A percentile compares a stretch with the other conserved stretches of the same genome.
These are phyloP conservation scores for Forsythia suspensa DNA, from an alignment of 257 asterid genomes.

Conservation along the genomic window DNA sequence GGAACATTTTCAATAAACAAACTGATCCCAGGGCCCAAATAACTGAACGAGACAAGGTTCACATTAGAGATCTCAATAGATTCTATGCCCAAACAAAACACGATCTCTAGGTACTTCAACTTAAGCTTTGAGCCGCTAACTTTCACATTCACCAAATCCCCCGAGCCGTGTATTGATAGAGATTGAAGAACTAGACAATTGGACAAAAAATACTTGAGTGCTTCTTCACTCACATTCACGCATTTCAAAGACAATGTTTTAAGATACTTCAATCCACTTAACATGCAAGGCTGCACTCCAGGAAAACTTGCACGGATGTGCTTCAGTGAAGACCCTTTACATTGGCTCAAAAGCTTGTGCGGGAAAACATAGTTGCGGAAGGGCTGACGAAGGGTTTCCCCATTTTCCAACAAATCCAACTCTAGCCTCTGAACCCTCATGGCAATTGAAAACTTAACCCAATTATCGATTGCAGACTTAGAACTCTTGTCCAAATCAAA, in stretches of 20 bases:
- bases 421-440: constrained; percentile 46
- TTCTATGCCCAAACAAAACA: constrained; percentile 21
- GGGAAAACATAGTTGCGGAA: constrained; percentile 45
- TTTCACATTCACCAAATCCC: constrained; percentile 31
- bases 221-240: constrained; percentile 47
- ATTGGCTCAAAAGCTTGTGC: constrained; percentile 27
- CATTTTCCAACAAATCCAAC: constrained; percentile 51
- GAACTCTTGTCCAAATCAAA: constrained; percentile 56
- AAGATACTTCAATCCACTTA: constrained; percentile 36
- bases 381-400: constrained; percentile 43
- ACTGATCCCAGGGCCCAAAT: constrained; percentile 34
- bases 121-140: constrained; percentile 33
- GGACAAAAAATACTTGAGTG: constrained; percentile 32
- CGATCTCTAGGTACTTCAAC: constrained; percentile 43
- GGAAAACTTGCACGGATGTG: constrained; percentile 17
- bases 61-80: constrained; percentile 36
- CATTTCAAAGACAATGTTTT: constrained; percentile 33
- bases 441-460: constrained; percentile 46
- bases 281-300: constrained; percentile 9
- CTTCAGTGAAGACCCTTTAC: constrained; percentile 29
- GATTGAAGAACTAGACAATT: constrained; percentile 33
- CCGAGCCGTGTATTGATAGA: constrained; percentile 37
- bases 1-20: constrained; percentile 42
- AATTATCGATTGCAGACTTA: constrained; percentile 40
- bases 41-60: constrained; percentile 45